A percentile compares a stretch with the other conserved stretches of the same genome.
Evolutionary conservation across 768 basidiomycete genomes (phyloP).

Genomic region (Russula abietina): DNA sequence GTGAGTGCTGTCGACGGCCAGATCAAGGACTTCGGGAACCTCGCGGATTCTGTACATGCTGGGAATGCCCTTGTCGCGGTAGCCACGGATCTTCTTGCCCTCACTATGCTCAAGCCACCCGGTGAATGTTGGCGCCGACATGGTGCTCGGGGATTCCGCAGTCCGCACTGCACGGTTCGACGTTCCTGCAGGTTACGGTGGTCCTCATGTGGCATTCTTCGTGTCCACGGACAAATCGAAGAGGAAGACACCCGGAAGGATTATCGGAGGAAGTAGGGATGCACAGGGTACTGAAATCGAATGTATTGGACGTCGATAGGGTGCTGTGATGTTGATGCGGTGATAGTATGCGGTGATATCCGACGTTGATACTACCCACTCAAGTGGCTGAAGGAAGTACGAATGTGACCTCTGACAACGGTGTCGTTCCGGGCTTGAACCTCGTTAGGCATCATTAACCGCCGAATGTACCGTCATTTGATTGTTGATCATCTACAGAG

Average conservation of each 20-base stretch:
- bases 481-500: no score
- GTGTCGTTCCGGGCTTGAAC: background rate
- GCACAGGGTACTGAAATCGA: conserved; percentile 46
- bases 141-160: conserved; percentile 93
- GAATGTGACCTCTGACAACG: no score
- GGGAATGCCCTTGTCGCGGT: conserved; percentile 77
- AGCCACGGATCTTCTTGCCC: conserved; percentile 87
- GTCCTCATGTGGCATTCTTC: conserved; percentile 98
- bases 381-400: background rate
- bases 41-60: conserved; percentile 65
- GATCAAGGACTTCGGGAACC: conserved; percentile 62
- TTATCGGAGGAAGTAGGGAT: conserved; percentile 89
- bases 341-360: no score
- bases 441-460: background rate
- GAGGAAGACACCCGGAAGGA: conserved; percentile 96
- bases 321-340: no score
- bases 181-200: conserved; percentile 95
- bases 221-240: conserved; percentile 88
- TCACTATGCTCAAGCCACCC: conserved; percentile 89
- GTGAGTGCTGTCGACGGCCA: conserved; percentile 48
- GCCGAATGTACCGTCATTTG: background rate
- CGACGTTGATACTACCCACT: no score
- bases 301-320: no score
- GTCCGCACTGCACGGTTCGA: no score
- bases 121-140: conserved; percentile 99